Evolutionary conservation across 257 asterid genomes (phyloP), one percentile per base, ranked within the genome.

Genomic region (Plantago elongata): DNA sequence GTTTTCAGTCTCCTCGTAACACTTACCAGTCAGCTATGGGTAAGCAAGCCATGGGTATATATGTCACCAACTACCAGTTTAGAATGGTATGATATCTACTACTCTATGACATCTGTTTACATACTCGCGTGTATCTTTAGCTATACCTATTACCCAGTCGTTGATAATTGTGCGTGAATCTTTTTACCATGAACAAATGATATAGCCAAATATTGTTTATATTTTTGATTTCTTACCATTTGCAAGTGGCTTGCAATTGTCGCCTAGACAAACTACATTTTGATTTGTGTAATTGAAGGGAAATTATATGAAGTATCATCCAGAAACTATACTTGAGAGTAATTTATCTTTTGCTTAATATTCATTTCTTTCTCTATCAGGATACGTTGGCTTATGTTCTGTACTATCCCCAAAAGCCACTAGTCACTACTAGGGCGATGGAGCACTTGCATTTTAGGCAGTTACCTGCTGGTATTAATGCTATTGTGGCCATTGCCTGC

Each of bases 11-110:
- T 62, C 99, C 99, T 54, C 97, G 97, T 89, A 92, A 92, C 76
- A 89, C 99, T 3, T 92, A 92, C 73, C 99, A 92, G 75, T 92
- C 99, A 15, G 99, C 99, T 62, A 92, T 92, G 99, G 99, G 99
- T 57, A 92, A 92, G 74, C 99, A 92, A 75, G 97, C 99, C 57
- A 86, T 89, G 97, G 99, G 97, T 49, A 92, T 92, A 38, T 92
- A 89, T 61, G 99, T 84, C 66, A 92, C 99, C 75, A 92, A 92
- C 78, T 92, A 86, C 80, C 99, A 92, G 63, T 89, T 92, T 60
- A 87, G 97, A 64, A 92, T 92, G 99, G 99, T 92, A 86, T 27
- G 75, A 22, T 30, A 69, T 69, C 57, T 75, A 47, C 57, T 56
- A 50, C 37, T 57, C 58, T 9, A 22, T 22, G 13, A 11, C 38